These are phyloP conservation scores for Solanum commersonii DNA, from an alignment of 257 asterid species.

Conservation along the genomic window DNA sequence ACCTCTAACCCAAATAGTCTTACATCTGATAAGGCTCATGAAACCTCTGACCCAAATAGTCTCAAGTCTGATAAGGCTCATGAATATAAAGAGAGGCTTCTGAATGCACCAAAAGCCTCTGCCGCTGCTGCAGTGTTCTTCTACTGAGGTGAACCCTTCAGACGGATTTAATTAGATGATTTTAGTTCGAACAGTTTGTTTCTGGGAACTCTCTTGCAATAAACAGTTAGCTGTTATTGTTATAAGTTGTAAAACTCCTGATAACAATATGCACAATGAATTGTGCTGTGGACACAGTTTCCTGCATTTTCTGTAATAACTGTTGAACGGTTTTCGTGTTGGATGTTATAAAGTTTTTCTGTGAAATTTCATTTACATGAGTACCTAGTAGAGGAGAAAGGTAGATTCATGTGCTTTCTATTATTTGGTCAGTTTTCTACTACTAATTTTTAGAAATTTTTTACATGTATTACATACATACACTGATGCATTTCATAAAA, in stretches of 20 bases:
- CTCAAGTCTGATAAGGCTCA: background rate
- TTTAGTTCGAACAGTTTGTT: background rate
- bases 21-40: background rate
- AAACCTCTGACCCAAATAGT: background rate
- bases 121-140: background rate
- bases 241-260: background rate
- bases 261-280: background rate
- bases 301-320: background rate
- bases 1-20: background rate
- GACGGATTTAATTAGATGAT: background rate
- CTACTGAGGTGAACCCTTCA: background rate
- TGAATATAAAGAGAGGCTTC: background rate
- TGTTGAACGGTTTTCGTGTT: background rate
- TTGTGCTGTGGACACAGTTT: background rate
- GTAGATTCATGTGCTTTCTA: background rate
- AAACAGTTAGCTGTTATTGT: background rate
- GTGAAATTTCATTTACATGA: background rate
- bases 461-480: background rate
- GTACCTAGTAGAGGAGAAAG: background rate
- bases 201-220: background rate
- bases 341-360: background rate
- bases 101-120: background rate
- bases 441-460: background rate
- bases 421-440: background rate
- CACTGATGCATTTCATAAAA: background rate